Evolutionary conservation across 768 basidiomycete genomes (phyloP), one percentile per base, ranked within the genome.

Genomic region (Trametes gibbosa): DNA sequence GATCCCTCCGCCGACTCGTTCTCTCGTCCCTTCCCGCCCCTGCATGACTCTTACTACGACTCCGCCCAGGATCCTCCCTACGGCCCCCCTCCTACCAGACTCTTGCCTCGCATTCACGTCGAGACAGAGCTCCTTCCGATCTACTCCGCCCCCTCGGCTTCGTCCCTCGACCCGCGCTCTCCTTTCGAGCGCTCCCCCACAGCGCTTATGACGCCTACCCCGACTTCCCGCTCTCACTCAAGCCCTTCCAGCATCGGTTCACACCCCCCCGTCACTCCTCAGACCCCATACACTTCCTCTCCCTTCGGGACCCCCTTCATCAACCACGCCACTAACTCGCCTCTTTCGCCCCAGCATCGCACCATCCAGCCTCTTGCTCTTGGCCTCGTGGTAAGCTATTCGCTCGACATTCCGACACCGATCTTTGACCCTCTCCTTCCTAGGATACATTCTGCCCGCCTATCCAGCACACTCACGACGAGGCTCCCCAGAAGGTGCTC

Each of bases 221-320:
- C 45, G 1, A 46, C 53, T 3, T 52, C 43, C 24, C 39, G 56
- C 35, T 9, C 34, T 5, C 32, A 53, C 39, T 49, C 60, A 13
- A 62, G 55, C 14, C 56, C 63, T 1, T 61, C 60, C n/a, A 61
- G 53, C 27, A 14, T 43, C 16, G 53, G 37, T 17, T 62, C 63
- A 0, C 17, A 29, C 3, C 60, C 59, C 0, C 62, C 58, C 21
- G 17, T 19, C 25, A 65, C 57, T 8, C 60, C 63, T 23, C 50
- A 29, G 9, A 46, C 16, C 5, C 53, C 56, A 0, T 52, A 25
- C 37, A 19, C 10, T 14, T 0, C 21, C 16, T 40, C 39, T 7
- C 43, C 39, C 19, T 24, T n/a, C 24, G 21, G 21, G 7, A 49
- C 58, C 1, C 62, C 62, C 2, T 56, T 34, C 51, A 34, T 56